Evolutionary conservation across 192 early-diverging fungal genomes (phyloP).

Genomic region (Coemansia sp.): DNA sequence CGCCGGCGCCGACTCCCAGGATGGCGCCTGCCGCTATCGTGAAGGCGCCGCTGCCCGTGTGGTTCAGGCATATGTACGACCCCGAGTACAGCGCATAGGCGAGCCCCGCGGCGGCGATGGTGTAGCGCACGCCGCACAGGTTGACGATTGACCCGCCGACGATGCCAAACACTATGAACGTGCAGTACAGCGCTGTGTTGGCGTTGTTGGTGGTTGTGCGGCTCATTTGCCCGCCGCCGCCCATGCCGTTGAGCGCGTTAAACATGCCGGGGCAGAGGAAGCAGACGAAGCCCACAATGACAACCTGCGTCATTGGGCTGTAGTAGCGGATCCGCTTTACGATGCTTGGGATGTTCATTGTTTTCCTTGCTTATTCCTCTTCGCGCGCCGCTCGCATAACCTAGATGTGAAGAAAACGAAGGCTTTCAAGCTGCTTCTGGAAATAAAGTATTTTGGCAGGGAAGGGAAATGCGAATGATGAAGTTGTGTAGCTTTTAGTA

Average conservation of each 20-base stretch:
- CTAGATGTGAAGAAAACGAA: no score
- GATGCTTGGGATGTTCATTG: constrained; percentile 5
- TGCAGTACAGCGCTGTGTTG: constrained; percentile 73
- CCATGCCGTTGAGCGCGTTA: constrained; percentile 65
- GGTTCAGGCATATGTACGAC: constrained; percentile 68
- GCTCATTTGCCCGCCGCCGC: constrained; percentile 66
- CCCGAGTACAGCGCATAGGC: constrained; percentile 76
- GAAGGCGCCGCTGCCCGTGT: constrained; percentile 60
- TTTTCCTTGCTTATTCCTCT: not conserved
- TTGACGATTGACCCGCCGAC: constrained; percentile 75
- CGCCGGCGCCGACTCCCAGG: constrained; percentile 77
- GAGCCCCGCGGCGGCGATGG: constrained; percentile 64
- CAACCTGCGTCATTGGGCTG: constrained; percentile 66
- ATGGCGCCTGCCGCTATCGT: constrained; percentile 73
- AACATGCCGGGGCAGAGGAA: constrained; percentile 80
- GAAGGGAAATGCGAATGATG: no score
- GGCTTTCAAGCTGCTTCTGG: no score
- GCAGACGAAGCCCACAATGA: constrained; percentile 68
- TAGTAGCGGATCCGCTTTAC: constrained; percentile 35
- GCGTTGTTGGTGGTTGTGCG: constrained; percentile 65
- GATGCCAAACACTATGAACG: constrained; percentile 75
- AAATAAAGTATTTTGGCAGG: no score
- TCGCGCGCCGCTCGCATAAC: no score
- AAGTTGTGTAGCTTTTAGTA: no score
- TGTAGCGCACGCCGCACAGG: constrained; percentile 69